These are phyloP conservation scores for Xylaria sp. DNA, from an alignment of 2,329 filamentous ascomycete species.

Conservation along the genomic window DNA sequence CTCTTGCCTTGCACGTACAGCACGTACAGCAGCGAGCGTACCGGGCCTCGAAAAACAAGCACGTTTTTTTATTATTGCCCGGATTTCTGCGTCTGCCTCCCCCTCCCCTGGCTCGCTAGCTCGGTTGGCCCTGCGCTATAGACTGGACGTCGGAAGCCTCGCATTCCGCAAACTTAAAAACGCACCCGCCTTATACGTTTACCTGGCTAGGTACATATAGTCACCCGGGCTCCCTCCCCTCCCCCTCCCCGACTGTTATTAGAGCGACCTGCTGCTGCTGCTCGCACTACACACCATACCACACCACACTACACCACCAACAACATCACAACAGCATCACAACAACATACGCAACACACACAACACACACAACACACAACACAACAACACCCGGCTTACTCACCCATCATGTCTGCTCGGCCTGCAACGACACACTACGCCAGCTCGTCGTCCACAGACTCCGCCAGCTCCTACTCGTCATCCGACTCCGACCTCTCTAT, in stretches of 20 bases:
- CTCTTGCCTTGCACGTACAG: too few species aligned
- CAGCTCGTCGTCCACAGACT: slow-evolving; percentile 38
- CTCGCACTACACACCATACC: too few species aligned
- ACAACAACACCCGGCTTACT: too few species aligned
- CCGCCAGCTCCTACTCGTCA: slow-evolving; percentile 38
- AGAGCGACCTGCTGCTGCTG: too few species aligned
- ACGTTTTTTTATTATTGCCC: neutral
- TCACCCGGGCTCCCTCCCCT: slow-evolving; percentile 4
- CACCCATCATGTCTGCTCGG: slow-evolving; percentile 36
- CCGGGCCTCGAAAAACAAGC: slow-evolving; percentile 18
- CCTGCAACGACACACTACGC: slow-evolving; percentile 42
- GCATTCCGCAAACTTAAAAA: slow-evolving; percentile 19
- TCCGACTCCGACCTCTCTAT: slow-evolving; percentile 49
- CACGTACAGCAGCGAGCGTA: too few species aligned
- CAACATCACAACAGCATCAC: too few species aligned
- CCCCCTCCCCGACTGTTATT: slow-evolving; percentile 5
- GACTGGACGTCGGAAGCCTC: slow-evolving; percentile 20
- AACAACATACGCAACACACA: too few species aligned
- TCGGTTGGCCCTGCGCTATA: slow-evolving; percentile 22
- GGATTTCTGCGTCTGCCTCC: neutral
- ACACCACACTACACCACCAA: too few species aligned
- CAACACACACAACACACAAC: too few species aligned
- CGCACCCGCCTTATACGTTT: slow-evolving; percentile 18
- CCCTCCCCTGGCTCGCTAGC: slow-evolving; percentile 19
- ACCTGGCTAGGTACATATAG: too few species aligned